These are phyloP conservation scores for Osmanthus fragrans DNA, from an alignment of 257 asterid genomes.

Conservation along the genomic window DNA sequence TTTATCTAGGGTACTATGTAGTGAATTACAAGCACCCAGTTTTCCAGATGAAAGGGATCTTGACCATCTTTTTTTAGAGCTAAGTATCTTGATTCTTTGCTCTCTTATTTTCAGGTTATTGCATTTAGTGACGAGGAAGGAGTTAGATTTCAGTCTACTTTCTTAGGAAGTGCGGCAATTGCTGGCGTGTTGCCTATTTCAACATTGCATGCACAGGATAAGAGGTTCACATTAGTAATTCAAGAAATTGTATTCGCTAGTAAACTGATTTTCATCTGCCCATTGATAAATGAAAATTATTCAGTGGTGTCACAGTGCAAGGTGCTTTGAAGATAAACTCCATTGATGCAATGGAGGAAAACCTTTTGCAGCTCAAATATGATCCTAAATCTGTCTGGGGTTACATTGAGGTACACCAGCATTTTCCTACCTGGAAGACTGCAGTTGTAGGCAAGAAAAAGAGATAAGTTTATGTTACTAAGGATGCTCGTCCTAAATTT, in stretches of 20 bases:
- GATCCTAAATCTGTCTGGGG: constrained; percentile 85
- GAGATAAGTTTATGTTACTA: not conserved
- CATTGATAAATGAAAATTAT: constrained; percentile 37
- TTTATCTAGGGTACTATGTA: not conserved
- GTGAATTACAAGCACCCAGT: not conserved
- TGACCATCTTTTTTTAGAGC: not conserved
- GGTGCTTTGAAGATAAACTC: constrained; percentile 73
- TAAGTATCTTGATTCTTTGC: constrained; percentile 11
- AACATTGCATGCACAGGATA: constrained; percentile 68
- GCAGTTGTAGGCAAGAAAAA: not conserved
- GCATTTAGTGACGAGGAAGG: constrained; percentile 99
- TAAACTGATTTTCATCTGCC: constrained; percentile 23
- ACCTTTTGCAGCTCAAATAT: constrained; percentile 80
- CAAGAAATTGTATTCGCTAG: constrained; percentile 17
- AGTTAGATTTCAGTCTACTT: constrained; percentile 94
- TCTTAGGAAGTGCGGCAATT: constrained; percentile 98
- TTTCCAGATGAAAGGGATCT: constrained; percentile 5
- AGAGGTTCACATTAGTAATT: constrained; percentile 60
- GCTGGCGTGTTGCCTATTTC: constrained; percentile 88
- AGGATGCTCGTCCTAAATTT: constrained; percentile 17
- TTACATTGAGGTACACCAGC: constrained; percentile 69
- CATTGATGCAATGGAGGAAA: constrained; percentile 63
- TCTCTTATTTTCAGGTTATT: constrained; percentile 54
- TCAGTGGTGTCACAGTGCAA: constrained; percentile 97
- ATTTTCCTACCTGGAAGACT: not conserved